Percentiles rank a stretch among this genome's conserved stretches.
phyloP scores from a whole-genome alignment of 78 protist species.

The Dictyostelium capitatum region DNA sequence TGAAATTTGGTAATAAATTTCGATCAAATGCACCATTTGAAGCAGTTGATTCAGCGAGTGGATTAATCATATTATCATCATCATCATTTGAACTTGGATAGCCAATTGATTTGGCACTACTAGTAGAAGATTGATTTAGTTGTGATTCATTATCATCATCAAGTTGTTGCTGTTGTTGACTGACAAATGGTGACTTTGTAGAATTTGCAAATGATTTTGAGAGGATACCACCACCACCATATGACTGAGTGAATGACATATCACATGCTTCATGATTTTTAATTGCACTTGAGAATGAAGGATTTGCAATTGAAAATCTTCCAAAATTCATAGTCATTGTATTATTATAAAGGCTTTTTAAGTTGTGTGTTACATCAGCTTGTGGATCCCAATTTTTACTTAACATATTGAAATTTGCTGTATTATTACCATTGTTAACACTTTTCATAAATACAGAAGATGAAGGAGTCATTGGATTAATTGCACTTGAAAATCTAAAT shows the following conservation, averaged over 20 bases:
- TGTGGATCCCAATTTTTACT: not conserved
- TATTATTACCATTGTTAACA: not conserved
- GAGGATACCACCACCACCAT: not conserved
- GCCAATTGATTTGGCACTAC: not conserved
- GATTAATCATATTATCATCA: not conserved
- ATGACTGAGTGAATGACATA: constrained; percentile 21
- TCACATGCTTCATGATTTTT: not conserved
- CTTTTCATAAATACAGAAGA: not conserved
- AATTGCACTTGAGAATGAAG: not conserved
- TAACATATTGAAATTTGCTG: not conserved
- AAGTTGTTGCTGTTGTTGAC: constrained; percentile 4
- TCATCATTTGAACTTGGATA: constrained; percentile 20
- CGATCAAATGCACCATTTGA: not conserved
- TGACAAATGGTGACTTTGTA: not conserved
- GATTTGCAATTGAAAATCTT: constrained; percentile 6
- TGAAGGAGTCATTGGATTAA: constrained; percentile 7
- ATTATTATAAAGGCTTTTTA: not conserved
- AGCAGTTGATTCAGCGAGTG: constrained; percentile 7
- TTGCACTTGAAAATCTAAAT: not conserved
- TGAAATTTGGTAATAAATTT: constrained; percentile 12
- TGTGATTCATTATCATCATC: not conserved
- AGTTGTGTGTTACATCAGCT: constrained; percentile 4
- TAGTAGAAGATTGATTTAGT: not conserved
- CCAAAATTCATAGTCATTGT: constrained; percentile 13
- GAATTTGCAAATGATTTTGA: not conserved